Evolutionary conservation across 2,329 filamentous ascomycete species (phyloP).

Genomic region (Neocatenulostroma microsporum): DNA sequence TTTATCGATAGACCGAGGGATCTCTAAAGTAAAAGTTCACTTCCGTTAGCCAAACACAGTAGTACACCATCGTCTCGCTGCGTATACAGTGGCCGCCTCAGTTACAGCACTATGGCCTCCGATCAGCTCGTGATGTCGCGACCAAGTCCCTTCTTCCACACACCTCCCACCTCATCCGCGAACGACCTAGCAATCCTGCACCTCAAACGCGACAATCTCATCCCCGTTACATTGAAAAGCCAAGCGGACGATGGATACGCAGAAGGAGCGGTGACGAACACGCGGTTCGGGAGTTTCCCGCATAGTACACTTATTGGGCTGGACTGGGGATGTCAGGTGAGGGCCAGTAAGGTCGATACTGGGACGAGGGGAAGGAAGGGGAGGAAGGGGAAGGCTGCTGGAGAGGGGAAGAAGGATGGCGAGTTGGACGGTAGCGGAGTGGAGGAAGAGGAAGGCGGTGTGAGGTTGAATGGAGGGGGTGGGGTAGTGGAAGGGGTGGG

Average conservation of each 20-base stretch:
- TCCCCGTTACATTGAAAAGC: constrained; percentile 56
- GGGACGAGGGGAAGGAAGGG: constrained; percentile 70
- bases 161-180: constrained; percentile 53
- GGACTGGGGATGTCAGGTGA: constrained; percentile 86
- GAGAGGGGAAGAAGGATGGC: constrained; percentile 29
- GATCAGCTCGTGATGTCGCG: no score
- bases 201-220: constrained; percentile 76
- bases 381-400: constrained; percentile 44
- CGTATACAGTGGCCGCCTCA: no score
- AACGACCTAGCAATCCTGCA: constrained; percentile 74
- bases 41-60: no score
- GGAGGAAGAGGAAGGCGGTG: constrained; percentile 12
- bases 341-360: constrained; percentile 83
- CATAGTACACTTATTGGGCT: constrained; percentile 53
- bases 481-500: not conserved
- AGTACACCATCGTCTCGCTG: no score
- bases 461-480: not conserved
- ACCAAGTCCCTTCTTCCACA: constrained; percentile 74
- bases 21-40: no score
- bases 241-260: constrained; percentile 34
- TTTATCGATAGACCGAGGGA: no score
- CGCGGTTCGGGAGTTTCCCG: constrained; percentile 73
- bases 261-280: constrained; percentile 60
- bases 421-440: constrained; percentile 18
- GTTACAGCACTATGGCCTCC: no score